A percentile compares a stretch with the other conserved stretches of the same genome.
These are phyloP conservation scores for Boletus patriciae DNA, from an alignment of 768 basidiomycete genomes.

Conservation along the genomic window DNA sequence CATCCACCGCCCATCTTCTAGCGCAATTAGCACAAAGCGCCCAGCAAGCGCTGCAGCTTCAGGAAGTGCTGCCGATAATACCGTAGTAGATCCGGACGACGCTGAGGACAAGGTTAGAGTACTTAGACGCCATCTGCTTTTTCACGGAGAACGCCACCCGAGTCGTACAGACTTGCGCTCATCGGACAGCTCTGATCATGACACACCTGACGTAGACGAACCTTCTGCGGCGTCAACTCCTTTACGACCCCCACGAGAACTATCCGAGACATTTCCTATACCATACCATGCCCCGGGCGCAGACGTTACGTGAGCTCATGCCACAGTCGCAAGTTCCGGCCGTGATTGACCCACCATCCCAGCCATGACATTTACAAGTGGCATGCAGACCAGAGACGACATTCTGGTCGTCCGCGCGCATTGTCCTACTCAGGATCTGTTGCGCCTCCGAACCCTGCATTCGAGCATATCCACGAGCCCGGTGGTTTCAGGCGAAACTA, in stretches of 20 bases:
- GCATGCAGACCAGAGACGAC: constrained; percentile 72
- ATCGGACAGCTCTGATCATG: constrained; percentile 25
- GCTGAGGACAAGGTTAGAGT: constrained; percentile 86
- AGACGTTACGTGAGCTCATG: constrained; percentile 80
- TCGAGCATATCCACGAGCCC: constrained; percentile 93
- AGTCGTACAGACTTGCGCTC: constrained; percentile 26
- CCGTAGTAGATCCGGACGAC: constrained; percentile 49
- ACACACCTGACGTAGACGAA: constrained; percentile 13
- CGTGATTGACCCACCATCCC: constrained; percentile 12
- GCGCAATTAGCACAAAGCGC: constrained; percentile 41
- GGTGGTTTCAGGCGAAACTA: constrained; percentile 94
- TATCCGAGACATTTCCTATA: constrained; percentile 78
- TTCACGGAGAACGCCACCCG: constrained; percentile 60
- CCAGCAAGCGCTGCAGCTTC: constrained; percentile 31
- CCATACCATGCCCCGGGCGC: constrained; percentile 85
- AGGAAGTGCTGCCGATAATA: constrained; percentile 31
- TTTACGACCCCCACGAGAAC: constrained; percentile 39
- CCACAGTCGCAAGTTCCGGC: constrained; percentile 11
- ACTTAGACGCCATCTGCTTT: constrained; percentile 76
- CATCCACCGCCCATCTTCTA: constrained; percentile 29
- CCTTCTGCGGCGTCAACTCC: constrained; percentile 29
- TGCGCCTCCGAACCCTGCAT: constrained; percentile 63
- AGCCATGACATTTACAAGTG: constrained; percentile 96
- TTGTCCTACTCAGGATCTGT: constrained; percentile 64
- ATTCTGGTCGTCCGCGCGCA: constrained; percentile 61